Conservation (phyloP, 2,329 filamentous ascomycete species). For the Nemania abortiva region DNA sequence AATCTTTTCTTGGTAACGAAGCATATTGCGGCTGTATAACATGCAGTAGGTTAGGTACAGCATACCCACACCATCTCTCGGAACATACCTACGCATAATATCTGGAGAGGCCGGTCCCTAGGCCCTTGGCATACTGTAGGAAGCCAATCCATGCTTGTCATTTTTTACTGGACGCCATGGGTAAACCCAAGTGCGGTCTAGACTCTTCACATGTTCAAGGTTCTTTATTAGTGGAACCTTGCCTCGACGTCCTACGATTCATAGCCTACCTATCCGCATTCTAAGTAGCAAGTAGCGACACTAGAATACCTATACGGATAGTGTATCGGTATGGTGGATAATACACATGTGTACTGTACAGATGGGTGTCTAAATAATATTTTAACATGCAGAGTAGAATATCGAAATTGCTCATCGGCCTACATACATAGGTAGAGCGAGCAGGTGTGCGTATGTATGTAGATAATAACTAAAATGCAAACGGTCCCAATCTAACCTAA, state of each 20-base stretch:
- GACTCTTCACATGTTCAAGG: conserved; percentile 3
- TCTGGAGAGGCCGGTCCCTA: not conserved
- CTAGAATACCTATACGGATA: not conserved
- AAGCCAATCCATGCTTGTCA: not conserved
- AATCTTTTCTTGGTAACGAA: not conserved
- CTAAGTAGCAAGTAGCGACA: no score
- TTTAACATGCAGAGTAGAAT: not conserved
- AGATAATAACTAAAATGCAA: not conserved
- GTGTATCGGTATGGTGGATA: not conserved
- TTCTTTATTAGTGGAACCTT: not conserved
- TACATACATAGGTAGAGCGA: no score
- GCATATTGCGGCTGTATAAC: not conserved
- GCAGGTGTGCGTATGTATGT: no score
- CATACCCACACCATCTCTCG: not conserved
- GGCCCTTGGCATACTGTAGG: not conserved
- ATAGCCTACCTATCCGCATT: not conserved
- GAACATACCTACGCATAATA: not conserved
- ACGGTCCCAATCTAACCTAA: not conserved
- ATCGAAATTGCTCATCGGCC: not conserved
- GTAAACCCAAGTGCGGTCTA: conserved; percentile 2
- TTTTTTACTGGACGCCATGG: not conserved
- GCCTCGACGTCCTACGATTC: not conserved
- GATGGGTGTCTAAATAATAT: not conserved
- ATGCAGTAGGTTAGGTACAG: not conserved
- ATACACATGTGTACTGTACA: not conserved